A percentile compares a stretch with the other conserved stretches of the same genome.
Conservation (phyloP, 164 flowering plant species). For the Cinnamomum chago region DNA sequence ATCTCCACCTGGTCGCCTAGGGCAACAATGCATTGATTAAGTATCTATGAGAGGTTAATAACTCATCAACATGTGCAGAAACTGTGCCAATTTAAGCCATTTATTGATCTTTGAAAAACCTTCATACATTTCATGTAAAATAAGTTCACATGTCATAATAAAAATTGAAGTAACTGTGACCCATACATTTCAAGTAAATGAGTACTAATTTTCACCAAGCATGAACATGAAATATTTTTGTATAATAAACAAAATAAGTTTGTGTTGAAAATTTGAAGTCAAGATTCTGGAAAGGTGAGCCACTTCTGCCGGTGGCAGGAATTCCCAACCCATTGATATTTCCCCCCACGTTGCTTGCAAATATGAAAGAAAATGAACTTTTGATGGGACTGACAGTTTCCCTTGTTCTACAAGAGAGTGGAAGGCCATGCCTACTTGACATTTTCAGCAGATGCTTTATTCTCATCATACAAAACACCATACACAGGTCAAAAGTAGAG, state of each 20-base stretch:
- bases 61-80: not conserved
- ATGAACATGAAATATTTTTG: not conserved
- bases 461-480: not conserved
- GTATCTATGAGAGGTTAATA: not conserved
- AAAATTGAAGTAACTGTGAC: too few relatives aligned
- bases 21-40: not conserved
- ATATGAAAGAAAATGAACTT: not conserved
- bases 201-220: not conserved
- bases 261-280: not conserved
- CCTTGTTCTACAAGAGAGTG: not conserved
- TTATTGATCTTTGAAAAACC: not conserved
- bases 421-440: not conserved
- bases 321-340: not conserved
- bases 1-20: constrained; percentile 90
- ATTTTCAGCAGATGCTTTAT: not conserved
- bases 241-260: not conserved
- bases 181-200: not conserved
- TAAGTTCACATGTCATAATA: not conserved
- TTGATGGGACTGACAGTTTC: not conserved
- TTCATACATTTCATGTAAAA: too few relatives aligned
- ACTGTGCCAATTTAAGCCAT: not conserved
- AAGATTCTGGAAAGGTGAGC: not conserved
- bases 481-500: not conserved
- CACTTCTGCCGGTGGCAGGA: not conserved
- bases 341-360: not conserved